Base-by-base conservation (phyloP, 495 filamentous ascomycete genomes). In the Eremomyces bilateralis region DNA sequence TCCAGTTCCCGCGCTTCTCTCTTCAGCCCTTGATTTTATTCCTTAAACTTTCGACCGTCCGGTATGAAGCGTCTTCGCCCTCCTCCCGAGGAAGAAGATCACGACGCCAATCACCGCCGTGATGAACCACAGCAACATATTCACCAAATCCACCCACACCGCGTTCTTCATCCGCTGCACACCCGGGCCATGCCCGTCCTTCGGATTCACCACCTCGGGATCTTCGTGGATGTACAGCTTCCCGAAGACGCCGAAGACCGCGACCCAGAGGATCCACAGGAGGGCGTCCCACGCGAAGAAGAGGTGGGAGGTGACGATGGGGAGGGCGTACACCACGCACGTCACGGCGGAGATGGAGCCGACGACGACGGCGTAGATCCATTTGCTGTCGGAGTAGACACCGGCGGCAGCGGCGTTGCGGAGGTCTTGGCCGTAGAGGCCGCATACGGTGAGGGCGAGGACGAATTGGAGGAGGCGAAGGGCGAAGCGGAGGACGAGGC, bases 211-310 rank as follows among this genome's bases (percentile, higher is more conserved):
- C n/a, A n/a, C n/a, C n/a, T n/a, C n/a, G n/a, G n/a, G n/a, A n/a
- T n/a, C n/a, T n/a, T n/a, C n/a, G n/a, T n/a, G n/a, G 24, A 27
- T 27, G 24, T 8, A 27, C 13, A 8, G 24, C 13, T 27, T 27
- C 8, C 24, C 69, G 11, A 71, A 43, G 5, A 75, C 54, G 37
- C 70, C 72, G 39, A 75, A 75, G 15, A 63, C 63, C 10, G 67
- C 65, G 40, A 72, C 74, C 72, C 72, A 77, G 33, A 59, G 55
- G 15, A 72, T 46, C 16, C 62, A 65, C 31, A 77, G 59, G 37
- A 73, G 21, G 29, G 75, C 25, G 41, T 77, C 72, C 12, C 20
- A 27, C 8, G 13, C 13, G 13, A 27, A 27, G 24, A 27, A 27
- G 24, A 27, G 6, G 13, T 8, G 13, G 8, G 24, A 27, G 6